Evolutionary conservation across 2,329 filamentous ascomycete species (phyloP).

Genomic region (Talaromyces funiculosus): DNA sequence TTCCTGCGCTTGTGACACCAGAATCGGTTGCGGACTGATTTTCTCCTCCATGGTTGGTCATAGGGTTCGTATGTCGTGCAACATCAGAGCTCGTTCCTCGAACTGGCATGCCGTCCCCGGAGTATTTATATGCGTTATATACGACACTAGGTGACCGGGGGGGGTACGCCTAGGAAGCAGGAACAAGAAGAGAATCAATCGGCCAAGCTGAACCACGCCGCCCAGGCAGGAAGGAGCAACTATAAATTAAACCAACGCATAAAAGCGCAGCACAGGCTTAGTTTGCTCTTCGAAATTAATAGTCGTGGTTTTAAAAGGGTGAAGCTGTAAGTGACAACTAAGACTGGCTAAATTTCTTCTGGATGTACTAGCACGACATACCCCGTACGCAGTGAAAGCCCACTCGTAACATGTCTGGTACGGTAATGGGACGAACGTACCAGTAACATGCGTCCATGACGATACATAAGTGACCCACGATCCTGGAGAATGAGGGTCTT

Average conservation of each 20-base stretch:
- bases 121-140: background rate
- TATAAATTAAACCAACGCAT: background rate
- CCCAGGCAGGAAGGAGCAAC: background rate
- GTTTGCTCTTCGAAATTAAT: background rate
- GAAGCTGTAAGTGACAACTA: background rate
- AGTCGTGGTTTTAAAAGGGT: background rate
- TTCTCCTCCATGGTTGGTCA: slow-evolving; percentile 10
- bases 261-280: background rate
- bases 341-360: background rate
- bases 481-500: background rate
- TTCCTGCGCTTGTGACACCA: background rate
- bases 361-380: background rate
- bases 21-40: background rate
- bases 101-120: background rate
- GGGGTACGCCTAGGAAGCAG: background rate
- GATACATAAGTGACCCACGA: background rate
- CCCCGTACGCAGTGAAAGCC: background rate
- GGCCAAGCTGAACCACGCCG: background rate
- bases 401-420: background rate
- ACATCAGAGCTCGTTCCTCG: background rate
- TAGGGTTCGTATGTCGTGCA: background rate
- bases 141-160: background rate
- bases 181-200: background rate
- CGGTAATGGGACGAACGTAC: background rate
- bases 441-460: background rate